Evolutionary conservation across 768 basidiomycete genomes (phyloP).

Genomic region (Favolaschia claudopus): DNA sequence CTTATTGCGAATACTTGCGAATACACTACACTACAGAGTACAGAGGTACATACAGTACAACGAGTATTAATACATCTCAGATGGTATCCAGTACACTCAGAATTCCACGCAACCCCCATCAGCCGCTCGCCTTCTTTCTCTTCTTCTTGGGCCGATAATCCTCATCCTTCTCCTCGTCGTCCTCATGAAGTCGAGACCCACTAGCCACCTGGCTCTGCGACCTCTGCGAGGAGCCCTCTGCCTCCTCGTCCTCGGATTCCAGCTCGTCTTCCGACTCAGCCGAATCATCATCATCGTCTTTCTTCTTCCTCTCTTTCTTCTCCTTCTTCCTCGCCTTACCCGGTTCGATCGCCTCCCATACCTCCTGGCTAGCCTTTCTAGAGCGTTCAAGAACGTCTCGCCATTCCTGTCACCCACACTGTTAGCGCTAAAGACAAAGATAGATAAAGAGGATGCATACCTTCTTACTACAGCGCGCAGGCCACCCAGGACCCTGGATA

Average conservation of each 20-base stretch:
- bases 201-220: background rate
- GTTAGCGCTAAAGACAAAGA: background rate
- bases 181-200: background rate
- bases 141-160: constrained; percentile 13
- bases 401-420: constrained; percentile 16
- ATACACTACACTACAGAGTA: no score
- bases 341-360: constrained; percentile 24
- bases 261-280: constrained; percentile 1
- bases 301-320: constrained; percentile 6
- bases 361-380: constrained; percentile 18
- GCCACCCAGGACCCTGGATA: constrained; percentile 8
- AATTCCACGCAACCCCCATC: background rate
- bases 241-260: constrained; percentile 2
- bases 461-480: constrained; percentile 2
- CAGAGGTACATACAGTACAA: no score
- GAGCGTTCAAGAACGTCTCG: constrained; percentile 25
- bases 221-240: background rate
- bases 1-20: no score
- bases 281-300: background rate
- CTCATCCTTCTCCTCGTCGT: constrained; percentile 7
- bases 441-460: background rate
- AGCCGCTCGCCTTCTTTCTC: background rate
- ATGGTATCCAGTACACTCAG: background rate
- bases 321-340: constrained; percentile 7
- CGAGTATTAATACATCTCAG: background rate